phyloP scores from a whole-genome alignment of 768 basidiomycete genomes.

The Rhodosporidiobolus odoratus region DNA sequence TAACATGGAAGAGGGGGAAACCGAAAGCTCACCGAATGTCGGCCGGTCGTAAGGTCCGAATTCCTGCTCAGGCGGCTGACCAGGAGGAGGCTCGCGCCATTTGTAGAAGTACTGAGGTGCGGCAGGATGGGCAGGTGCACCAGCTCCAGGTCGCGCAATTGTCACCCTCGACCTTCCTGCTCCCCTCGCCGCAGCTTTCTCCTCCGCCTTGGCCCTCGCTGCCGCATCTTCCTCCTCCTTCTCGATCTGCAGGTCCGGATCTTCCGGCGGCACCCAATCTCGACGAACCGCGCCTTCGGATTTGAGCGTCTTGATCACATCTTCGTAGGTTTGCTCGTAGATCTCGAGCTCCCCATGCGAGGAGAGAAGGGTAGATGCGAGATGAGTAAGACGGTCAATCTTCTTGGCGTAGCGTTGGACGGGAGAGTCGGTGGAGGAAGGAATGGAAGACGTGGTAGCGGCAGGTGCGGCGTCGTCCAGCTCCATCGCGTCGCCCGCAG shows the following conservation, averaged over 20 bases:
- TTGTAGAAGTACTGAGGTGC: constrained; percentile 61
- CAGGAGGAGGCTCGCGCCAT: constrained; percentile 56
- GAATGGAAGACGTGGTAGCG: constrained; percentile 21
- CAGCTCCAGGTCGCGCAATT: constrained; percentile 12
- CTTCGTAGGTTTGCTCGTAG: constrained; percentile 79
- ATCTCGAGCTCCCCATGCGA: constrained; percentile 72
- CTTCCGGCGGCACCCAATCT: constrained; percentile 70
- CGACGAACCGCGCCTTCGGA: constrained; percentile 63
- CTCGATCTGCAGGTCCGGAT: constrained; percentile 41
- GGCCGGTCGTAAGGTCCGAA: constrained; percentile 78
- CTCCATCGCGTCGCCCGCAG: constrained; percentile 50
- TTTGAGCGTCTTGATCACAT: constrained; percentile 70
- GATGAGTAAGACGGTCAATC: constrained; percentile 74
- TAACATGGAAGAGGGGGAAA: too few species aligned
- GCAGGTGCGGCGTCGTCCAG: constrained; percentile 51
- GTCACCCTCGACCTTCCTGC: constrained; percentile 12
- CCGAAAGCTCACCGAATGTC: too few species aligned
- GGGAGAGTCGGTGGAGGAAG: constrained; percentile 6
- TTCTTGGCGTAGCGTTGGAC: constrained; percentile 37
- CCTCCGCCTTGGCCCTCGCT: neutral
- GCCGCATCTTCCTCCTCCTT: neutral
- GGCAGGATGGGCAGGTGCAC: neutral
- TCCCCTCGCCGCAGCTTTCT: constrained; percentile 50
- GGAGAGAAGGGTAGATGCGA: constrained; percentile 81
- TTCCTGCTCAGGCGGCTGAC: constrained; percentile 51